Base-by-base conservation (phyloP, 2,329 filamentous ascomycete species). In the Trichoderma citrinoviride region DNA sequence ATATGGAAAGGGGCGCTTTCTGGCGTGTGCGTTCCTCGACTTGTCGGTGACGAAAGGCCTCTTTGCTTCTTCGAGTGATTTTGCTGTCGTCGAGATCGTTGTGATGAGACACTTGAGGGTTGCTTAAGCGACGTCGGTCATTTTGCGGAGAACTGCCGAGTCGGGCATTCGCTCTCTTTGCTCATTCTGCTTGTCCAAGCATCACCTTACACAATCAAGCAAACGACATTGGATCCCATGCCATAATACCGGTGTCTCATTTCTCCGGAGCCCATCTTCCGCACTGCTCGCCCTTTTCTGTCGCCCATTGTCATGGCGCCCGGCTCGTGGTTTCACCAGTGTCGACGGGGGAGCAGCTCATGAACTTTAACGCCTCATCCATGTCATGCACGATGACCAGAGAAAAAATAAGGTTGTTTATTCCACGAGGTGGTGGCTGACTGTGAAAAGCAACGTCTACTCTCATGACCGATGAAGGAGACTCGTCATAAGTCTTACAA, bases 81-180 rank as follows among this genome's bases (percentile, higher is more conserved):
- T 44, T 14, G 41, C 40, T 46, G 23, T 40, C 50, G 53, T 55
- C 33, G 8, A 47, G 57, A 52, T 57, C 54, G 54, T 25, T 41
- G 53, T n/a, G 37, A 61, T 53, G 47, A 62, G 44, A 25, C 14
- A 27, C 57, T 49, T 19, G 58, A 49, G 58, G 23, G n/a, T 25
- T 40, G 17, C 23, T 25, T 53, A 62, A 62, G 47, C 58, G 58
- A 62, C 47, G 27, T 62, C 58, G 58, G 58, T 40, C 58, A 62
- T 54, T 62, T 46, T 62, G 49, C 58, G 58, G 58, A 62, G 58
- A 33, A 41, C 40, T 41, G 33, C 33, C 33, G 33, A 37, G 33
- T 37, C 33, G 33, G 33, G 33, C 14, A 8, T 44, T n/a, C 37
- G 15, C 7, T 43, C 15, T 21, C 50, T 41, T 14, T 37, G 37